Conservation (phyloP, 1,284 basidiomycete species). For the Wolfiporia cocos region DNA sequence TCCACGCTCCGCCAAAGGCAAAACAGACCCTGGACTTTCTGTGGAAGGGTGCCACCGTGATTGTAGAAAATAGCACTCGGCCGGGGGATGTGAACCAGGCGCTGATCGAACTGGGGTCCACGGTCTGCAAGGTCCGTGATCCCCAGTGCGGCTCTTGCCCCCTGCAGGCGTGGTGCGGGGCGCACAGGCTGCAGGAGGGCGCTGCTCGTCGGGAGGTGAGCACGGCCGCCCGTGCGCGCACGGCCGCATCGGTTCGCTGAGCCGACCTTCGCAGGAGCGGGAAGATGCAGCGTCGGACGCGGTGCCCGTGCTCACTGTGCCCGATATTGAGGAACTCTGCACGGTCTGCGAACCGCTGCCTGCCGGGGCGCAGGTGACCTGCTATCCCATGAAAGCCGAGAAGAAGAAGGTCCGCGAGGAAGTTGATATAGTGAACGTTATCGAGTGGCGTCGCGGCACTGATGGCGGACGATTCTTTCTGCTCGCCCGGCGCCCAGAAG, state of each 20-base stretch:
- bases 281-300: conserved; percentile 7
- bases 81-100: conserved; percentile 88
- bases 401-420: conserved; percentile 86
- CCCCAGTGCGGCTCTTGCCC: conserved; percentile 76
- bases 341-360: conserved; percentile 65
- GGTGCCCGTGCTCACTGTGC: no score
- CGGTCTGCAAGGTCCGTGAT: conserved; percentile 81
- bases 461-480: conserved; percentile 53
- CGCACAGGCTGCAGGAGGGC: conserved; percentile 34
- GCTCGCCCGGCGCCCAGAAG: conserved; percentile 76
- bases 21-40: conserved; percentile 75
- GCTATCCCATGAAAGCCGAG: conserved; percentile 84
- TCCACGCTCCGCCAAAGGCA: conserved; percentile 76
- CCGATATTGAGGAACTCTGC: conserved; percentile 76
- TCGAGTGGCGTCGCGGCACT: conserved; percentile 64
- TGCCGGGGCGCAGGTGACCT: conserved; percentile 41
- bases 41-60: conserved; percentile 71
- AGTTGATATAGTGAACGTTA: conserved; percentile 77
- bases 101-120: conserved; percentile 84
- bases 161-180: conserved; percentile 60
- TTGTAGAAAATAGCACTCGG: conserved; percentile 52
- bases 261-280: conserved; percentile 10
- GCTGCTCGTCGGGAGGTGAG: conserved; percentile 12
- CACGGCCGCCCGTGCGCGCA: background rate
- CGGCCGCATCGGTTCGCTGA: background rate